Evolutionary conservation across 2,329 filamentous ascomycete species (phyloP).

Genomic region (Talaromyces sp.): DNA sequence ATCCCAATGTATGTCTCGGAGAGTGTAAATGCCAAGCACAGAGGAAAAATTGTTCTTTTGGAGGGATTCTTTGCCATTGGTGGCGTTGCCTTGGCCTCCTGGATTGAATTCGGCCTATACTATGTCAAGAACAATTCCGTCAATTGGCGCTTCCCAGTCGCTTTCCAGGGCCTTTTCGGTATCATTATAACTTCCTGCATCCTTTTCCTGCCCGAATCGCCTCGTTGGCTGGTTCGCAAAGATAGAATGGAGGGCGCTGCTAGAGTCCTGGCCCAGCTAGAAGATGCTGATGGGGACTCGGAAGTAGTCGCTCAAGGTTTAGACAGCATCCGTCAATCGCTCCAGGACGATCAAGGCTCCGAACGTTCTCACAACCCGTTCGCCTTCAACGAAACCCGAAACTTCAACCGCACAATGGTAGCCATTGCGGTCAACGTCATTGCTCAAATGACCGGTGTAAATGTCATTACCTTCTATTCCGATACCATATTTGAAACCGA

Average conservation of each 20-base stretch:
- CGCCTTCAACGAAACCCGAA: slow-evolving; percentile 18
- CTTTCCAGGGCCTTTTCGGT: slow-evolving; percentile 42
- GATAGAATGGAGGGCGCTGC: slow-evolving; percentile 13
- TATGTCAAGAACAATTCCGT: slow-evolving; percentile 6
- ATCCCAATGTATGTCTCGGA: slow-evolving; percentile 19
- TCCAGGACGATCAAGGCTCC: slow-evolving; percentile 10
- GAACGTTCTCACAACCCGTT: slow-evolving; percentile 17
- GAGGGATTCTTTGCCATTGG: slow-evolving; percentile 26
- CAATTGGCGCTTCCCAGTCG: slow-evolving; percentile 40
- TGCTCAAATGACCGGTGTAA: slow-evolving; percentile 26
- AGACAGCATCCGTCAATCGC: slow-evolving; percentile 8
- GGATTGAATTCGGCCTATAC: slow-evolving; percentile 12
- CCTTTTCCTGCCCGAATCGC: slow-evolving; percentile 20
- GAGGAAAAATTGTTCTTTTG: slow-evolving; percentile 18
- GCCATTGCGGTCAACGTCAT: slow-evolving; percentile 23
- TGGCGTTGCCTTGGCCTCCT: slow-evolving; percentile 13
- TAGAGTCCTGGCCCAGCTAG: slow-evolving; percentile 5
- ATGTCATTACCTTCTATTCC: slow-evolving; percentile 29
- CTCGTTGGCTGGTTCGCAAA: slow-evolving; percentile 10
- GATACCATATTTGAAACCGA: slow-evolving; percentile 24
- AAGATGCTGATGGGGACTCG: slow-evolving; percentile 3
- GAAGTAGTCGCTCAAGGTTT: slow-evolving; percentile 4
- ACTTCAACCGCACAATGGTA: slow-evolving; percentile 22
- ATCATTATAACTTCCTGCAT: slow-evolving; percentile 29
- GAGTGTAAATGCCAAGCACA: slow-evolving; percentile 7